Percentiles rank a stretch among this genome's conserved stretches.
These are phyloP conservation scores for Neonectria faginata DNA, from an alignment of 2,329 filamentous ascomycete species.

Conservation along the genomic window DNA sequence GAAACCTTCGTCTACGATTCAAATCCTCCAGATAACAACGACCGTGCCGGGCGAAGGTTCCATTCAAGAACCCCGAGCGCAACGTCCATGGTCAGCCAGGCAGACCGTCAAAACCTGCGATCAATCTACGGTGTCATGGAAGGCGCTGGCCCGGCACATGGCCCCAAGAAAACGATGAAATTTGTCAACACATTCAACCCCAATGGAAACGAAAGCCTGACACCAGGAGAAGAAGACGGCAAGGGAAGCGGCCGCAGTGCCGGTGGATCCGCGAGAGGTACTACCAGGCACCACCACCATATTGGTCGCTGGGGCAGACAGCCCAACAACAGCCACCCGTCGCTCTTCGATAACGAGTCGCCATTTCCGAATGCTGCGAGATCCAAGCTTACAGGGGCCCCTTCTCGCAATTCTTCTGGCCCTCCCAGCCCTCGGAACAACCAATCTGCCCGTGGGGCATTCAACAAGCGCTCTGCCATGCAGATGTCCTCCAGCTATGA, in stretches of 20 bases:
- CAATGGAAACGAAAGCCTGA: constrained; percentile 63
- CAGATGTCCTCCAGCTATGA: constrained; percentile 77
- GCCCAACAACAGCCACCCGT: constrained; percentile 74
- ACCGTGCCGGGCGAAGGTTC: constrained; percentile 75
- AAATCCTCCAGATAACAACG: constrained; percentile 80
- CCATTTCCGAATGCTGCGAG: constrained; percentile 78
- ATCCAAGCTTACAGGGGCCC: constrained; percentile 69
- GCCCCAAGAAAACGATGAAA: constrained; percentile 90
- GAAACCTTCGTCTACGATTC: constrained; percentile 99
- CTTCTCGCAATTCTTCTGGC: constrained; percentile 71
- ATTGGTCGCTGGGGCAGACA: constrained; percentile 79
- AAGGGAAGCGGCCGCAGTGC: constrained; percentile 71
- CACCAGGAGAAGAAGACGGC: constrained; percentile 74
- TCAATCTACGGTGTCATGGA: constrained; percentile 78
- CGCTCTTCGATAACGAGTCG: constrained; percentile 81
- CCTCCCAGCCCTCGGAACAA: constrained; percentile 76
- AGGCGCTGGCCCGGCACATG: constrained; percentile 57
- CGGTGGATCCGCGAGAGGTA: constrained; percentile 72
- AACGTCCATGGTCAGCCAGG: constrained; percentile 82
- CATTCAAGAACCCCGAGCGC: constrained; percentile 96
- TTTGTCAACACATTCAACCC: constrained; percentile 85
- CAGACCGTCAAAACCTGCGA: constrained; percentile 69
- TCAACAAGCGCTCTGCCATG: constrained; percentile 63
- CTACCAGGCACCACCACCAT: constrained; percentile 79
- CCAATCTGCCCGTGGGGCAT: constrained; percentile 50